Evolutionary conservation across 108 stramenopile genomes (phyloP), one percentile per base, ranked within the genome.

Genomic region (Fragilaria radians): DNA sequence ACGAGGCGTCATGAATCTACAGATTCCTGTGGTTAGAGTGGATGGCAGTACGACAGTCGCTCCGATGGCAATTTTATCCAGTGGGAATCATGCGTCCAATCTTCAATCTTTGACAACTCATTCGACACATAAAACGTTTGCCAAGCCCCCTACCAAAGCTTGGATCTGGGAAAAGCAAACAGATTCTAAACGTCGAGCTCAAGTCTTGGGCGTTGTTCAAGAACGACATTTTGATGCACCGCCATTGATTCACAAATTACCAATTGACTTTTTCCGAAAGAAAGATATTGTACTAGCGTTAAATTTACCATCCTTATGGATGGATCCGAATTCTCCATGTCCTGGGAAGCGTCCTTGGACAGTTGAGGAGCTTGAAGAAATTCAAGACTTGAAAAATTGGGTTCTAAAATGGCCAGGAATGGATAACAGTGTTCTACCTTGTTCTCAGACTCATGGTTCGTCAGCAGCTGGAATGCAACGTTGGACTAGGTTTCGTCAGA

Each of bases 1-100:
- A n/a, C 32, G 51, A 29, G 70, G 73, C 1, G 66, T 68, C 32
- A 22, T 34, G 0, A 26, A 53, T n/a, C 46, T 52, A 21, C 29
- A 30, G 17, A 69, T 79, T 18, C 68, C 71, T n/a, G 75, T 70
- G 30, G 59, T 65, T 33, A 52, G 76, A 19, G 82, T 83, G 5
- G 82, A 83, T 61, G 82, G 79, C 46, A 77, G 73, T 57, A 74
- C 76, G 24, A 75, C 79, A n/a, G 82, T 83, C 11, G 78, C 82
- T 17, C 82, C 79, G 17, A 11, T n/a, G 2, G n/a, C n/a, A n/a
- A n/a, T n/a, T n/a, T n/a, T n/a, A n/a, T n/a, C n/a, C n/a, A n/a
- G n/a, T n/a, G n/a, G n/a, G n/a, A n/a, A n/a, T n/a, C n/a, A n/a
- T n/a, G n/a, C n/a, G n/a, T 5, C 4, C 21, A 42, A 59, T 14